Percentiles rank a stretch among this genome's conserved stretches.
phyloP scores from a whole-genome alignment of 2,329 filamentous ascomycete species.

The Shiraia bambusicola region DNA sequence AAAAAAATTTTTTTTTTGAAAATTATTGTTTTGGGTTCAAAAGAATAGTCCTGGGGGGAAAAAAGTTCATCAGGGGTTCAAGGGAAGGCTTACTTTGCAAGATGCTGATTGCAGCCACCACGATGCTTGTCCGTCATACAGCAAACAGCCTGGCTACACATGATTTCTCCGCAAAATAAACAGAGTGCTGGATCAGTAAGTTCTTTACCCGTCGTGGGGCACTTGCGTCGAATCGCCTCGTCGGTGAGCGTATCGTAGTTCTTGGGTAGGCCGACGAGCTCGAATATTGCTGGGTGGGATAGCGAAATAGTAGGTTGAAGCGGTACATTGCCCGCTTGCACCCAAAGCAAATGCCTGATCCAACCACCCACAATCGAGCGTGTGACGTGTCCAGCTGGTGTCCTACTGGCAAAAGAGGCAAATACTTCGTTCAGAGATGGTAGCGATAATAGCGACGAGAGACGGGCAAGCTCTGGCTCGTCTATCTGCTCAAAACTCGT shows the following conservation, averaged over 20 bases:
- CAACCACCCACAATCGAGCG: constrained; percentile 64
- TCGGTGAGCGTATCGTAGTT: constrained; percentile 92
- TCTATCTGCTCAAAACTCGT: constrained; percentile 58
- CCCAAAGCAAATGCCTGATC: constrained; percentile 64
- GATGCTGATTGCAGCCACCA: constrained; percentile 78
- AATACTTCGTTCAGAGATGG: constrained; percentile 81
- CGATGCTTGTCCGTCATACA: constrained; percentile 68
- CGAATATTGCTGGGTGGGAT: constrained; percentile 88
- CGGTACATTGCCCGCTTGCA: constrained; percentile 42
- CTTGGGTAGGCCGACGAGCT: constrained; percentile 87
- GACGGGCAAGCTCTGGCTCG: constrained; percentile 76
- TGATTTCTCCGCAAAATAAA: constrained; percentile 93
- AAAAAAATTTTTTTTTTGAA: too few species aligned
- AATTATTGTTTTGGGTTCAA: too few species aligned
- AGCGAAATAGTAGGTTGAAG: constrained; percentile 51
- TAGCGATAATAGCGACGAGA: constrained; percentile 73
- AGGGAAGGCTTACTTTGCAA: constrained; percentile 67
- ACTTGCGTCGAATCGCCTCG: constrained; percentile 79
- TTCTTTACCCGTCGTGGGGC: constrained; percentile 88
- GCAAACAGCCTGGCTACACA: constrained; percentile 92
- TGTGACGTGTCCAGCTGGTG: constrained; percentile 40
- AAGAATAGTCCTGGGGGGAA: too few species aligned
- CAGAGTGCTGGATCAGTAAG: constrained; percentile 89
- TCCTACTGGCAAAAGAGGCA: constrained; percentile 51
- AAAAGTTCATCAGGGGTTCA: too few species aligned